Evolutionary conservation across 1,284 basidiomycete species (phyloP), one percentile per base, ranked within the genome.

Genomic region (Papiliotrema fonsecae): DNA sequence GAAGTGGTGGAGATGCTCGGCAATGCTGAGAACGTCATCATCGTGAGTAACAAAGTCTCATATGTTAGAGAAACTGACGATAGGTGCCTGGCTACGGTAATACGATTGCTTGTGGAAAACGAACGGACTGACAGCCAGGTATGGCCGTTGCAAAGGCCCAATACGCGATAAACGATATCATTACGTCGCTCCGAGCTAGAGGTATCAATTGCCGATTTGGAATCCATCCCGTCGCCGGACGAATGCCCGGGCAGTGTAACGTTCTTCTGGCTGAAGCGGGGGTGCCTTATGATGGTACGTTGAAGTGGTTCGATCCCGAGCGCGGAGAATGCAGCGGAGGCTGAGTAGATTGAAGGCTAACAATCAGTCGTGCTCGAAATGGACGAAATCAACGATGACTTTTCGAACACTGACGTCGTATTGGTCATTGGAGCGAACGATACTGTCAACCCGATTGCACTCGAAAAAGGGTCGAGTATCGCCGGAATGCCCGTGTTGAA

Each of bases 331-430:
- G 28, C 14, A 10, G 14, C 28, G 4, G 16, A 14, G 10, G 7
- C 19, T 18, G 10, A 4, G 30, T 28, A 19, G 24, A 26, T 1
- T 11, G 9, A 7, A 9, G 24, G 14, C 21, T 11, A 41, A 9
- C 19, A 9, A 9, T 9, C 58, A 87, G 87, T 89, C 55, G 87
- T 89, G 26, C 76, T 87, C 47, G 87, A 90, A 74, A 89, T 90
- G 88, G 87, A 90, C 58, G 87, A 90, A 72, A 89, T 90, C 73
- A 88, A 90, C 64, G 87, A 89, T 44, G 88, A 90, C 67, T 90
- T 90, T 70, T 76, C 77, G 47, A 84, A 87, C 28, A 89, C 88
- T 0, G 88, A 90, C 65, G 80, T 90, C 10, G 86, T 85, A 11
- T 79, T 90, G 19, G 87, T 70, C 14, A 69, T 69, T 32, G 87